These are phyloP conservation scores for Sistotremastrum niveocremeum DNA, from an alignment of 768 basidiomycete species.

Conservation along the genomic window DNA sequence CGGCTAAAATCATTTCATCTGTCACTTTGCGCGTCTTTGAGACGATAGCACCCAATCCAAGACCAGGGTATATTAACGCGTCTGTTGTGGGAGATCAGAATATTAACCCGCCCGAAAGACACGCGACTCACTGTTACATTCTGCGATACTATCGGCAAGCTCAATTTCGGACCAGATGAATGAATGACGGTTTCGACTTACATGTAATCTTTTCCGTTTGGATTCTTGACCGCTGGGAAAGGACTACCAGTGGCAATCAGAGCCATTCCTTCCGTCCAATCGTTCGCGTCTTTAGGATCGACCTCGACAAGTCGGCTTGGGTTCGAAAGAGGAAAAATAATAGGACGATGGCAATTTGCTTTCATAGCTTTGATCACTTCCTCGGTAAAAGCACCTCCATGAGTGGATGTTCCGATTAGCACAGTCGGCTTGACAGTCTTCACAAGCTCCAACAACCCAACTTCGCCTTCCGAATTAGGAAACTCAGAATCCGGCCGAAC, in stretches of 20 bases:
- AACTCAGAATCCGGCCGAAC: conserved; percentile 45
- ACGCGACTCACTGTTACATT: conserved; percentile 45
- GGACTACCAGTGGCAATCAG: conserved; percentile 77
- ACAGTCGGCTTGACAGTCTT: conserved; percentile 65
- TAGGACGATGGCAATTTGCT: conserved; percentile 54
- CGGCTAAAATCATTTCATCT: conserved; percentile 82
- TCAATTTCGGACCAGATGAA: conserved; percentile 1
- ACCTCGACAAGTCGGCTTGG: conserved; percentile 69
- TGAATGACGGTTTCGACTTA: conserved; percentile 20
- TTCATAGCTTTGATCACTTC: conserved; percentile 59
- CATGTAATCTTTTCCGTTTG: conserved; percentile 52
- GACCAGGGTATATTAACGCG: conserved; percentile 73
- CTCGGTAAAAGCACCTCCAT: conserved; percentile 64
- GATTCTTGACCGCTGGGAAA: conserved; percentile 59
- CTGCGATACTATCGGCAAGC: conserved; percentile 39
- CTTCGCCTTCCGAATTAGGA: conserved; percentile 25
- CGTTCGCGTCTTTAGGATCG: conserved; percentile 50
- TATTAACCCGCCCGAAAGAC: neutral
- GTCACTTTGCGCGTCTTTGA: conserved; percentile 49
- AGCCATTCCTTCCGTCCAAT: conserved; percentile 72
- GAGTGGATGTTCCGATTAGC: conserved; percentile 74
- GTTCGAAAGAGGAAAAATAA: conserved; percentile 77
- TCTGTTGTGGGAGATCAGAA: conserved; percentile 20
- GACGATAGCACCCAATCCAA: conserved; percentile 71
- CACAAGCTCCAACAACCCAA: conserved; percentile 54